phyloP scores from a whole-genome alignment of 345 rosid genomes.

The Trapa bicornis region DNA sequence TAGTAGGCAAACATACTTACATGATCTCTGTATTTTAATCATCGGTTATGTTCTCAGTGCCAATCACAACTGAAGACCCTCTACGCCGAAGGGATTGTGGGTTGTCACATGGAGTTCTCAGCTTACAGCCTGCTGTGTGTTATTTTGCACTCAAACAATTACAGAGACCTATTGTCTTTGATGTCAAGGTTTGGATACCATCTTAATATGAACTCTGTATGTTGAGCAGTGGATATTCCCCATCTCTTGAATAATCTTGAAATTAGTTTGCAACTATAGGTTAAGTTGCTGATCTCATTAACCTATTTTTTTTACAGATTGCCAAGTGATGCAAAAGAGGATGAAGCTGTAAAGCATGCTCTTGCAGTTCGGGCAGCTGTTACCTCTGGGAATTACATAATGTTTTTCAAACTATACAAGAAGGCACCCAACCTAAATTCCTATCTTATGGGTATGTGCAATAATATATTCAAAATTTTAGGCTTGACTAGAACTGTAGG shows the following conservation, averaged over 20 bases:
- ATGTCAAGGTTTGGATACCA: slow-evolving; percentile 63
- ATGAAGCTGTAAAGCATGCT: slow-evolving; percentile 82
- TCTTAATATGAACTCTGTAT: background rate
- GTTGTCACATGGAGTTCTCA: slow-evolving; percentile 83
- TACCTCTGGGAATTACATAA: slow-evolving; percentile 75
- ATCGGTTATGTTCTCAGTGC: slow-evolving; percentile 45
- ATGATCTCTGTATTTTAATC: background rate
- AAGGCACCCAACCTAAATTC: slow-evolving; percentile 80
- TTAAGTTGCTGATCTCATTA: background rate
- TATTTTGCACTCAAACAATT: slow-evolving; percentile 76
- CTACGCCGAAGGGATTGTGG: slow-evolving; percentile 86
- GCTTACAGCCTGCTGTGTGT: slow-evolving; percentile 84
- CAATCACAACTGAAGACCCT: slow-evolving; percentile 87
- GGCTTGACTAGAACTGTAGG: background rate
- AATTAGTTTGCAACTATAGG: background rate
- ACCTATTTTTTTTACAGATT: slow-evolving; percentile 35
- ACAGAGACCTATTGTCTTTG: slow-evolving; percentile 69
- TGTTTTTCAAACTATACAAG: slow-evolving; percentile 78
- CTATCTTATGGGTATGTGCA: slow-evolving; percentile 73
- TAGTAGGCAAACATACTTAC: background rate
- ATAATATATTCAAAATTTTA: background rate
- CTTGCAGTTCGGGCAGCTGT: slow-evolving; percentile 93
- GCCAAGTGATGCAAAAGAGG: slow-evolving; percentile 55
- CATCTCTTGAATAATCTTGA: background rate
- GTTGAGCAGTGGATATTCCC: background rate